A percentile compares a stretch with the other conserved stretches of the same genome.
phyloP scores from a whole-genome alignment of 1,284 basidiomycete genomes.

The Apiotrichum sp. region DNA sequence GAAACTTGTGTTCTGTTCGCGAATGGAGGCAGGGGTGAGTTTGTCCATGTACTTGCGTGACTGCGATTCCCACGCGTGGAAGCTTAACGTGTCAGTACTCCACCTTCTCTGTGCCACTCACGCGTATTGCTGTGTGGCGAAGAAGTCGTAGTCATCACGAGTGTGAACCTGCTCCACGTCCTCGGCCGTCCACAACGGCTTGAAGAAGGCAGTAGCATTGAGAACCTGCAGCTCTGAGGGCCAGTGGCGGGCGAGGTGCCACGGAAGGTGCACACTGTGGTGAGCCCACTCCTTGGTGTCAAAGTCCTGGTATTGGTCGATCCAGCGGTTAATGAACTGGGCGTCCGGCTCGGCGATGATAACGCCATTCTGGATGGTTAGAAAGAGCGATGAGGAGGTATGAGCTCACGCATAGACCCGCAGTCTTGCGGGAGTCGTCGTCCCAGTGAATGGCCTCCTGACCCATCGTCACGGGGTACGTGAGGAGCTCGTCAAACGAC shows the following conservation, averaged over 20 bases:
- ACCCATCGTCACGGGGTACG: conserved; percentile 46
- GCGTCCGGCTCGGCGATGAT: conserved; percentile 47
- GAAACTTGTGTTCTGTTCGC: conserved; percentile 42
- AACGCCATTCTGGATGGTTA: conserved; percentile 48
- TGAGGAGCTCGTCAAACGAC: conserved; percentile 40
- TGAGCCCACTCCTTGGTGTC: conserved; percentile 44
- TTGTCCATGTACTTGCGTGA: conserved; percentile 42
- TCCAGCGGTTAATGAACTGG: conserved; percentile 48
- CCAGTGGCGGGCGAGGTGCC: conserved; percentile 45
- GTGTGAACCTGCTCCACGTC: conserved; percentile 42
- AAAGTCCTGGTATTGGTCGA: conserved; percentile 47
- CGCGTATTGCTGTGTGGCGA: conserved; percentile 41
- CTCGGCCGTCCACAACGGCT: conserved; percentile 48
- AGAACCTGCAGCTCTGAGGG: conserved; percentile 49
- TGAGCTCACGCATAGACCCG: conserved; percentile 42
- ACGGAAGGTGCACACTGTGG: conserved; percentile 46
- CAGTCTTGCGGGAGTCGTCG: conserved; percentile 36
- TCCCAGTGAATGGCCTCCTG: conserved; percentile 45
- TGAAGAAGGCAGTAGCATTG: conserved; percentile 49
- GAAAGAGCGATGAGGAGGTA: not conserved
- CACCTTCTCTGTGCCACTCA: conserved; percentile 16
- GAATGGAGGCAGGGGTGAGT: conserved; percentile 37
- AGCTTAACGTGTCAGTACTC: conserved; percentile 20
- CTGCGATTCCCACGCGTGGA: conserved; percentile 48
- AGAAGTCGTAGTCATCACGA: conserved; percentile 38